phyloP scores from a whole-genome alignment of 257 asterid species.

The Solanum pimpinellifolium region DNA sequence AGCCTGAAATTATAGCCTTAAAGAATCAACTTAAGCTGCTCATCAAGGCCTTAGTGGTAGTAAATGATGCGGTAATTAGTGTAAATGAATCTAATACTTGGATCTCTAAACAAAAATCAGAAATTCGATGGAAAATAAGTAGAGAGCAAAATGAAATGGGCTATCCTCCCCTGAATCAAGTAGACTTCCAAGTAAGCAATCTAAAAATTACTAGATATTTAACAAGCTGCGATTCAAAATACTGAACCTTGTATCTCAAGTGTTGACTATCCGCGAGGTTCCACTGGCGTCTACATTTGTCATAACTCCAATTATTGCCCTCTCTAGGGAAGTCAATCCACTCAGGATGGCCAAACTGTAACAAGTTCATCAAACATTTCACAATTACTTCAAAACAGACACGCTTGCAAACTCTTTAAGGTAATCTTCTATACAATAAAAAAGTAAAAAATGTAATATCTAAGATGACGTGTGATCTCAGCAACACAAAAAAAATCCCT shows the following conservation, averaged over 20 bases:
- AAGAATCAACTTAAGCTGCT: background rate
- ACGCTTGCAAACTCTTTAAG: background rate
- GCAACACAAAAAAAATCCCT: background rate
- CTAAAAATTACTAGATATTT: background rate
- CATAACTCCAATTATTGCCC: constrained; percentile 88
- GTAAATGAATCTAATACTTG: background rate
- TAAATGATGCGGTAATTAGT: background rate
- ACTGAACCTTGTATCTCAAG: constrained; percentile 81
- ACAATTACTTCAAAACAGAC: background rate
- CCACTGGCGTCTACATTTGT: constrained; percentile 96
- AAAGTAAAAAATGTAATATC: background rate
- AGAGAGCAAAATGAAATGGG: background rate
- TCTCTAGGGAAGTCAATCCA: constrained; percentile 99
- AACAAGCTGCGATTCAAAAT: background rate
- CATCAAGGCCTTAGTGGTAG: background rate
- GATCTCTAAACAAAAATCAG: background rate
- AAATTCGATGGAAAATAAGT: background rate
- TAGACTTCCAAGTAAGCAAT: background rate
- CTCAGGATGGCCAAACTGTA: constrained; percentile 96
- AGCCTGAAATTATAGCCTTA: background rate
- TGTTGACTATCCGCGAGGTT: constrained; percentile 71
- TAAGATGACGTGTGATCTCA: background rate
- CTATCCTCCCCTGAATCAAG: background rate
- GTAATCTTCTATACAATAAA: background rate
- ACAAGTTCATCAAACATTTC: background rate